Evolutionary conservation across 164 flowering plant species (phyloP).

Genomic region (Annona cherimola): DNA sequence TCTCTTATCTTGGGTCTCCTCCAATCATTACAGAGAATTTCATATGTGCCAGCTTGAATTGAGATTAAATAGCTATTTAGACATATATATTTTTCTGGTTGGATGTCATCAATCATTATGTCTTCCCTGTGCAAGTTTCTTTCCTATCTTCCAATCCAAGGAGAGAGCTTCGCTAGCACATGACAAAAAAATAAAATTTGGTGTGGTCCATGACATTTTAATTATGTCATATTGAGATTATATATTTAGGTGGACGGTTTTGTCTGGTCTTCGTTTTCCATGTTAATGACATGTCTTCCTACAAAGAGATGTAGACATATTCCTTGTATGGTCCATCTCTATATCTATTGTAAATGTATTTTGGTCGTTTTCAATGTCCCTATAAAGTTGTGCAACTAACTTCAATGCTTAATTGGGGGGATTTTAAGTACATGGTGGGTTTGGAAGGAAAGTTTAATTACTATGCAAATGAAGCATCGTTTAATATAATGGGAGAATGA

Average conservation of each 20-base stretch:
- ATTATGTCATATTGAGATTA: constrained; percentile 4
- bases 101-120: constrained; percentile 14
- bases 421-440: constrained; percentile 9
- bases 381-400: not conserved
- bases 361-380: not conserved
- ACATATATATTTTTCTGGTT: not conserved
- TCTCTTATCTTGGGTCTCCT: constrained; percentile 11
- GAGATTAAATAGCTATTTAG: constrained; percentile 5
- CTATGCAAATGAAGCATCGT: constrained; percentile 24
- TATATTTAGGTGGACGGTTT: constrained; percentile 13
- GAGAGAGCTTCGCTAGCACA: not conserved
- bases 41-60: constrained; percentile 22
- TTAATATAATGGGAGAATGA: not conserved
- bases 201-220: constrained; percentile 6
- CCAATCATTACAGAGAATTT: constrained; percentile 29
- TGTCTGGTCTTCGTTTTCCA: constrained; percentile 4
- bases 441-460: constrained; percentile 4
- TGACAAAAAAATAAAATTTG: not conserved
- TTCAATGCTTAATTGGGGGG: constrained; percentile 10
- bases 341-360: not conserved
- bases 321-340: not conserved
- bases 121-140: not conserved
- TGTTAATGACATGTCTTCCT: not conserved
- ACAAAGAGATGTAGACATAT: not conserved
- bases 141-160: constrained; percentile 16